Evolutionary conservation across 257 asterid species (phyloP).

Genomic region (Jacaranda copaia): DNA sequence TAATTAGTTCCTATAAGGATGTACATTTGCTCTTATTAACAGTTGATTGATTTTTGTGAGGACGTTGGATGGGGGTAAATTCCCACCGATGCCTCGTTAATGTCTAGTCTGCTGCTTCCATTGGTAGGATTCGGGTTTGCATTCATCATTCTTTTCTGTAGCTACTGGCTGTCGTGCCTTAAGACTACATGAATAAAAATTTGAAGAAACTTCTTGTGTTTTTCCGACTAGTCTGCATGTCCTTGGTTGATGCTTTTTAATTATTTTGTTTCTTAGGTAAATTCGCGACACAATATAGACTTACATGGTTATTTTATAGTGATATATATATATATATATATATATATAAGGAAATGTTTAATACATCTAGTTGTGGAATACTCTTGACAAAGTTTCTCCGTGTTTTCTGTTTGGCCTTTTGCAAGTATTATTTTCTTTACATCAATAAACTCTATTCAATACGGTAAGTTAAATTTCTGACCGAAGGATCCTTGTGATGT

Average conservation of each 20-base stretch:
- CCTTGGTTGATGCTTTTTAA: neutral
- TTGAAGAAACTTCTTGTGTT: constrained; percentile 27
- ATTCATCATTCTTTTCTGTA: constrained; percentile 52
- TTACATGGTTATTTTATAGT: neutral
- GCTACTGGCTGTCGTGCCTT: constrained; percentile 46
- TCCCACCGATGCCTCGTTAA: constrained; percentile 43
- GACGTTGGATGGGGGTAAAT: constrained; percentile 38
- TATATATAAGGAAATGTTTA: neutral
- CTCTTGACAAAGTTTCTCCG: too few relatives aligned
- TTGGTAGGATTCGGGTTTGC: constrained; percentile 31
- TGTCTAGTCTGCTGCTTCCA: constrained; percentile 60
- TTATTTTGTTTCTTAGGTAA: neutral
- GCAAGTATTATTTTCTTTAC: too few relatives aligned
- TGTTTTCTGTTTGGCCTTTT: too few relatives aligned
- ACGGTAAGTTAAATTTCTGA: too few relatives aligned
- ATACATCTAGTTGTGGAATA: too few relatives aligned
- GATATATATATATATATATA: too few relatives aligned
- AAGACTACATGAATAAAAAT: constrained; percentile 53
- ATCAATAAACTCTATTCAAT: too few relatives aligned
- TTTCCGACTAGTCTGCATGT: neutral
- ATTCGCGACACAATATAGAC: neutral
- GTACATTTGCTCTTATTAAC: constrained; percentile 56
- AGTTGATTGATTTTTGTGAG: constrained; percentile 53
- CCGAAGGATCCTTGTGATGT: too few relatives aligned
- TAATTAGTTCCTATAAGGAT: constrained; percentile 44